Evolutionary conservation across 1,284 basidiomycete genomes (phyloP), one percentile per base, ranked within the genome.

Genomic region (Puccinia novopanici): DNA sequence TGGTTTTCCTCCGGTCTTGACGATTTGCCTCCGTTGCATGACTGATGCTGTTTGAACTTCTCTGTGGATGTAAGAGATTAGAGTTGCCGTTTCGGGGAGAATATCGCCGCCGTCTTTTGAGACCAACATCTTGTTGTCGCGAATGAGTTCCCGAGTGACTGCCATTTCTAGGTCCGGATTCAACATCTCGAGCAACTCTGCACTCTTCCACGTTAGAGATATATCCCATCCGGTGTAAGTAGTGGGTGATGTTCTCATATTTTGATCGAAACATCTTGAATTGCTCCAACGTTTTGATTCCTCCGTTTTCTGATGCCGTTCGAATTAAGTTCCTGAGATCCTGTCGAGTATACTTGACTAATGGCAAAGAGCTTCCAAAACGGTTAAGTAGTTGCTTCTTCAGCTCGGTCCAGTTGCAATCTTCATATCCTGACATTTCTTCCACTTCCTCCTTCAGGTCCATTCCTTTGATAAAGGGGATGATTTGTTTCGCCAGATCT

Each of bases 351-450:
- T 57, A 57, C 27, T 57, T 57, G 55, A 57, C 55, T 6, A 57
- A 19, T 8, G 55, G 55, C 8, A 57, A 19, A 57, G 55, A 57
- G 19, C 27, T 57, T 8, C 55, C 55, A 57, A 57, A 57, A 8
- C 55, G 8, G 27, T 57, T 57, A 19, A 57, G 6, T 57, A 57
- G 22, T 6, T 57, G 55, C 27, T 57, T 57, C 55, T 57, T 57
- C 8, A 57, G 27, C 6, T 8, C 22, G 19, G 19, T 27, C 55
- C 55, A 57, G 55, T 57, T 27, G 22, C 27, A 27, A 27, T 57
- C 55, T 57, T 57, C 55, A 57, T 57, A 57, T 57, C 55, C 34
- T 65, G 63, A 42, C 24, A n/a, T n/a, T n/a, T n/a, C n/a, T n/a
- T n/a, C n/a, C n/a, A n/a, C n/a, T n/a, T n/a, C n/a, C n/a, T n/a